A percentile compares a stretch with the other conserved stretches of the same genome.
phyloP scores from a whole-genome alignment of 2,329 filamentous ascomycete species.

The Gaeumannomyces tritici region DNA sequence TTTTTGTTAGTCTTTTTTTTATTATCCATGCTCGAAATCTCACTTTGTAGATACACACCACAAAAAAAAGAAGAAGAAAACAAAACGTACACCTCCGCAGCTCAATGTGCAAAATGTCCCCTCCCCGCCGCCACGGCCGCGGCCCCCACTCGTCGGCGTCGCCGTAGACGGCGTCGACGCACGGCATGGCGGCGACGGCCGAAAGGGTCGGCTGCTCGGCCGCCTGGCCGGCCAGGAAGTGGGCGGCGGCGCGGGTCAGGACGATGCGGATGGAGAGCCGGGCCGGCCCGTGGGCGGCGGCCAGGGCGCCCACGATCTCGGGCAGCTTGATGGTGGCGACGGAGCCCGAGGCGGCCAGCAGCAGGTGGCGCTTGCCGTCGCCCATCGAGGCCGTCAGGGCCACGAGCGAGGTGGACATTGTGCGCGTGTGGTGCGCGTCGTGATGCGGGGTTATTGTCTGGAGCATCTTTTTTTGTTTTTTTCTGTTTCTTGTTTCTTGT shows the following conservation, averaged over 20 bases:
- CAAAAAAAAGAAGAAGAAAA: not conserved
- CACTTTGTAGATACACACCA: too few relatives aligned
- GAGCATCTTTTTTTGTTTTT: not conserved
- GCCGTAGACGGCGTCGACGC: slow-evolving; percentile 71
- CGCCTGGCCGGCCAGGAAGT: slow-evolving; percentile 70
- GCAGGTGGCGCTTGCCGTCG: slow-evolving; percentile 31
- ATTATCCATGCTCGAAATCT: too few relatives aligned
- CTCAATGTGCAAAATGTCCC: slow-evolving; percentile 84
- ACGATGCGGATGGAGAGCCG: slow-evolving; percentile 76
- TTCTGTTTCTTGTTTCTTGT: not conserved
- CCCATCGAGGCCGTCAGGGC: slow-evolving; percentile 20
- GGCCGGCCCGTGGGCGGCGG: slow-evolving; percentile 19
- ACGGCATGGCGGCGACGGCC: slow-evolving; percentile 48
- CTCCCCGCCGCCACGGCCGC: slow-evolving; percentile 66
- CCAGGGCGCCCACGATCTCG: slow-evolving; percentile 52
- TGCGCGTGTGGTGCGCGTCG: slow-evolving; percentile 1
- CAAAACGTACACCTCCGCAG: slow-evolving; percentile 45
- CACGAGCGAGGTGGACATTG: slow-evolving; percentile 7
- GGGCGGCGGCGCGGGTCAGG: slow-evolving; percentile 61
- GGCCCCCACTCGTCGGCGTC: slow-evolving; percentile 79
- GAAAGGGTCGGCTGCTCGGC: slow-evolving; percentile 64
- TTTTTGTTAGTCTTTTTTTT: slow-evolving; percentile 16
- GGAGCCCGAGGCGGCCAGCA: slow-evolving; percentile 35
- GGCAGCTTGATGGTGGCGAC: slow-evolving; percentile 86
- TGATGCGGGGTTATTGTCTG: slow-evolving; percentile 1